Evolutionary conservation across 371 early-diverging fungal species (phyloP), one percentile per base, ranked within the genome.

Genomic region (Actinomortierella wolfii): DNA sequence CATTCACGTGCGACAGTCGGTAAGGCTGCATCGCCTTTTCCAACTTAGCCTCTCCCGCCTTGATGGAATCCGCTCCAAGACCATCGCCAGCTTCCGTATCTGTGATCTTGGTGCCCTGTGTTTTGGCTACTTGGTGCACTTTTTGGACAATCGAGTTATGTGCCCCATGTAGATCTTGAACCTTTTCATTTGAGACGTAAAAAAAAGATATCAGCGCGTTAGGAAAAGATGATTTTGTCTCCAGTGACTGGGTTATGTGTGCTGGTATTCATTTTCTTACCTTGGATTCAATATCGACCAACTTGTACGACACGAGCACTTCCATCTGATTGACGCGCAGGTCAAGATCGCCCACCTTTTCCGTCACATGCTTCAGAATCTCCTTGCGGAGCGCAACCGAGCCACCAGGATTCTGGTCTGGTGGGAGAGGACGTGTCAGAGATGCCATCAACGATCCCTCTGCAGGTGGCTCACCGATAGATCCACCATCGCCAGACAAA

Each of bases 211-310:
- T 28, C 5, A 49, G 17, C 6, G 28, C 4, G 34, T 6, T 4
- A 34, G 34, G 11, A 11, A 11, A 34, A 11, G 34, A 34, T 4
- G 11, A 34, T 6, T 4, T 4, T 4, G 34, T 34, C 34, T 6
- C 4, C 34, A 34, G 34, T 6, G 34, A 6, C 7, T 34, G 34
- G 11, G 34, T n/a, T n/a, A n/a, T n/a, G n/a, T 21, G 39, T 48
- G 49, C 17, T 47, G 18, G 2, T 47, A 13, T 47, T 44, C 48
- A 3, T 6, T 47, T 47, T 20, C 43, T 51, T 56, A 73, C 73
- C 67, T 73, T 73, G 54, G 73, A 73, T 20, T 73, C 73, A 20
- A 73, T 73, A 47, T 73, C 73, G 18, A 73, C 73, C 49, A 73
- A 28, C 60, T 73, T 73, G 54, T 73, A 73, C 1, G 73, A 73